Conservation (phyloP, 345 rosid genomes). For the Combretum micranthum region DNA sequence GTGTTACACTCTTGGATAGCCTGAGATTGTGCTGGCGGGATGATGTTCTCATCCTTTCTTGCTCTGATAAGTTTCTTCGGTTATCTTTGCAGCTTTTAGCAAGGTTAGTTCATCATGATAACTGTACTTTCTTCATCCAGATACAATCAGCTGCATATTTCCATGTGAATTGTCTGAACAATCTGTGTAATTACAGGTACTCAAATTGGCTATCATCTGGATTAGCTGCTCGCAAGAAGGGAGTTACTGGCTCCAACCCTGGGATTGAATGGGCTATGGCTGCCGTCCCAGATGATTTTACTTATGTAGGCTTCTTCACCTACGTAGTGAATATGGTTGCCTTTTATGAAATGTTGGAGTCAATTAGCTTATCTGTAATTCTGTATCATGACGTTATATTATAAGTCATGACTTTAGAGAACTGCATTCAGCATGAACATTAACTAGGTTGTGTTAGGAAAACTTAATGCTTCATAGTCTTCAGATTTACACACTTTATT, state of each 20-base stretch:
- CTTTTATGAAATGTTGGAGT: neutral
- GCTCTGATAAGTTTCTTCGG: constrained; percentile 95
- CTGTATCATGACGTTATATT: too few species aligned
- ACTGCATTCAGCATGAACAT: neutral
- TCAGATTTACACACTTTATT: too few species aligned
- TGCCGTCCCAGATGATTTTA: constrained; percentile 70
- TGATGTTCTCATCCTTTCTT: constrained; percentile 82
- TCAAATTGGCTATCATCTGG: constrained; percentile 86
- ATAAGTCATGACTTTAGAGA: too few species aligned
- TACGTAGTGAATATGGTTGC: constrained; percentile 10
- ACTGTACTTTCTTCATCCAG: too few species aligned
- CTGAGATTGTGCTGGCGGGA: constrained; percentile 89
- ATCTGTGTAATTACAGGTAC: constrained; percentile 38
- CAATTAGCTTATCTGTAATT: too few species aligned
- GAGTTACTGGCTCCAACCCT: constrained; percentile 46
- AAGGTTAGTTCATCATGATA: constrained; percentile 35
- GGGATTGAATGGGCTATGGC: constrained; percentile 88
- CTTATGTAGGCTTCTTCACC: constrained; percentile 48
- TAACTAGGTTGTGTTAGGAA: too few species aligned
- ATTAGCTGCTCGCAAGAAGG: constrained; percentile 49
- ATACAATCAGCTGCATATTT: too few species aligned
- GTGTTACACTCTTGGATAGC: constrained; percentile 72
- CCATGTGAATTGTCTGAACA: too few species aligned
- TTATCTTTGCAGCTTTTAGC: constrained; percentile 90
- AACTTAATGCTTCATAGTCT: too few species aligned